Conservation (phyloP, 2,329 filamentous ascomycete genomes). For the Fusarium haematococcum region DNA sequence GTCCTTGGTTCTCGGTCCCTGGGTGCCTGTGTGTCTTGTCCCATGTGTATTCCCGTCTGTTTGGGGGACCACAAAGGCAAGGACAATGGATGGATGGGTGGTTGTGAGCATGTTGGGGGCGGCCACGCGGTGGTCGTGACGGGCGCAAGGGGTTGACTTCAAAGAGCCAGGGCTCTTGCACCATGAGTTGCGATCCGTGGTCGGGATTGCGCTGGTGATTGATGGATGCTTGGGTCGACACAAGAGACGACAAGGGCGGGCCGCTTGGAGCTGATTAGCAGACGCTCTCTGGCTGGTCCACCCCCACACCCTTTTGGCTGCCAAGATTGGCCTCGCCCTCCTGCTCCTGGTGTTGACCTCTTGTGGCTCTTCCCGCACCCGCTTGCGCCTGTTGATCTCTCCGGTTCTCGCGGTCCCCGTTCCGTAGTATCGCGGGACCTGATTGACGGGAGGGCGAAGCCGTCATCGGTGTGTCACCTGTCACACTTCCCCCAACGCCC, state of each 20-base stretch:
- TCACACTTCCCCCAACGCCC: slow-evolving; percentile 1
- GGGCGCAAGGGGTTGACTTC: slow-evolving; percentile 34
- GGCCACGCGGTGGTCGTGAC: slow-evolving; percentile 32
- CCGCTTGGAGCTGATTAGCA: slow-evolving; percentile 38
- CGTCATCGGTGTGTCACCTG: slow-evolving; percentile 24
- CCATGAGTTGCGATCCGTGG: slow-evolving; percentile 36
- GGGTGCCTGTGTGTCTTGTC: slow-evolving; percentile 9
- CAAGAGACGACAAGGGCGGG: slow-evolving; percentile 28
- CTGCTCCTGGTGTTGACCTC: slow-evolving; percentile 17
- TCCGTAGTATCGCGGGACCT: slow-evolving; percentile 36
- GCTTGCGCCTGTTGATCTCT: slow-evolving; percentile 15
- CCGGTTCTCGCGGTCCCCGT: slow-evolving; percentile 32
- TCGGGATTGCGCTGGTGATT: slow-evolving; percentile 37
- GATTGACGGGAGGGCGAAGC: slow-evolving; percentile 27
- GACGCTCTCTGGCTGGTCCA: slow-evolving; percentile 36
- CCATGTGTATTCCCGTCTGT: neutral
- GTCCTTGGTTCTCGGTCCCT: slow-evolving; percentile 18
- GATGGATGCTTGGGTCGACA: slow-evolving; percentile 35
- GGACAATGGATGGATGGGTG: neutral
- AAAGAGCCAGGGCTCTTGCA: slow-evolving; percentile 22
- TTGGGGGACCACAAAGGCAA: slow-evolving; percentile 9
- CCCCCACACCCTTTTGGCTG: slow-evolving; percentile 33
- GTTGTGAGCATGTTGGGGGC: slow-evolving; percentile 32
- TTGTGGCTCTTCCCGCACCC: slow-evolving; percentile 34
- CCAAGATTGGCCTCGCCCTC: slow-evolving; percentile 20